A percentile compares a stretch with the other conserved stretches of the same genome.
phyloP scores from a whole-genome alignment of 1,139 yeast genomes.

The Suhomyces bolitotheri region DNA sequence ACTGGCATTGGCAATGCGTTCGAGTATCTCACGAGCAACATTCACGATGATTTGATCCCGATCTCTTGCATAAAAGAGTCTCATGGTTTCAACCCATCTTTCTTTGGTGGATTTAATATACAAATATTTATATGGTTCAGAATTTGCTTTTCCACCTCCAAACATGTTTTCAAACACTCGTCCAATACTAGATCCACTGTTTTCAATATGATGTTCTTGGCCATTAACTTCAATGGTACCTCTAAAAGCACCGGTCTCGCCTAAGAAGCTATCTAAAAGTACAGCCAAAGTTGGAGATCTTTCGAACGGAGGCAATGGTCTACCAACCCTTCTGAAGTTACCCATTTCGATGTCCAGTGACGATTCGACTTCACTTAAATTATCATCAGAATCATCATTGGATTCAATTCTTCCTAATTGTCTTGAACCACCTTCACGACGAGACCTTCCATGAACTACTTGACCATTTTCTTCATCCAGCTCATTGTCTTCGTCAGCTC shows the following conservation, averaged over 20 bases:
- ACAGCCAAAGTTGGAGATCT: constrained; percentile 13
- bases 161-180: constrained; percentile 15
- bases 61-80: constrained; percentile 44
- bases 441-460: constrained; percentile 1
- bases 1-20: constrained; percentile 53
- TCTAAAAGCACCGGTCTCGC: constrained; percentile 15
- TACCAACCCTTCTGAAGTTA: constrained; percentile 1
- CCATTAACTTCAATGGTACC: constrained; percentile 16
- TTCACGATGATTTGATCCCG: constrained; percentile 42
- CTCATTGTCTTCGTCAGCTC: constrained; percentile 20
- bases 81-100: constrained; percentile 67
- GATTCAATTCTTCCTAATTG: constrained; percentile 4
- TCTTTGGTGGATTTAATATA: constrained; percentile 59
- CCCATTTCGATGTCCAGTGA: constrained; percentile 21
- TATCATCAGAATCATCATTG: constrained; percentile 22
- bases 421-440: constrained; percentile 5
- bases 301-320: constrained; percentile 13
- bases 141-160: constrained; percentile 5
- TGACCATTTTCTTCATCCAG: constrained; percentile 8
- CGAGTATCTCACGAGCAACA: constrained; percentile 53
- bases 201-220: constrained; percentile 12
- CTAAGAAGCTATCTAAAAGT: constrained; percentile 16
- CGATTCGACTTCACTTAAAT: constrained; percentile 26
- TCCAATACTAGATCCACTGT: constrained; percentile 9
- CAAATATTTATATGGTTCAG: constrained; percentile 24